Evolutionary conservation across 139 green algal genomes (phyloP).

Genomic region (Tetraselmis striata): DNA sequence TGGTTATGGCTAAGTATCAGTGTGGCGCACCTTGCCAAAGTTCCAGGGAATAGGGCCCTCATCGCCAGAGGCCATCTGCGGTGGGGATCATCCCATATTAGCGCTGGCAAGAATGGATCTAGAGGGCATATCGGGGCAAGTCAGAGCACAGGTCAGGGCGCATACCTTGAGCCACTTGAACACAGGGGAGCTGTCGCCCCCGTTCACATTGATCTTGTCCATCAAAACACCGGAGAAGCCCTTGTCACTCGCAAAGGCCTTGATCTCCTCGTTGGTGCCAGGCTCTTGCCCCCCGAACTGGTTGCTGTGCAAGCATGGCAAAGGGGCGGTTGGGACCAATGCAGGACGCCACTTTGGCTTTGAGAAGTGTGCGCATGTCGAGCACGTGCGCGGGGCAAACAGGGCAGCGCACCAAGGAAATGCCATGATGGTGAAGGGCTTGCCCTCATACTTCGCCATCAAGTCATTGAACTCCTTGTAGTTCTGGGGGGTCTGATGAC

Average conservation of each 20-base stretch:
- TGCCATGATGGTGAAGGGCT: slow-evolving; percentile 20
- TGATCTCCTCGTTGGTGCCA: slow-evolving; percentile 38
- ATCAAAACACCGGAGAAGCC: slow-evolving; percentile 27
- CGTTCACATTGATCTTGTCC: slow-evolving; percentile 39
- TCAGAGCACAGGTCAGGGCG: too few species aligned
- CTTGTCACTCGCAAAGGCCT: slow-evolving; percentile 24
- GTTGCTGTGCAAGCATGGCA: not conserved
- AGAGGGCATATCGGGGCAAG: too few species aligned
- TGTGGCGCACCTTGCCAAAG: too few species aligned
- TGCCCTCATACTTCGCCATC: slow-evolving; percentile 21
- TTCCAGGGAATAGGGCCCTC: not conserved
- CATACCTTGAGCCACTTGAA: slow-evolving; percentile 34
- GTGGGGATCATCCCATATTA: too few species aligned
- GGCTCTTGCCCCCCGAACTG: slow-evolving; percentile 33
- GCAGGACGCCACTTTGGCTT: too few species aligned
- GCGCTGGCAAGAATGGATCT: too few species aligned
- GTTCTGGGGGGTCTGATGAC: too few species aligned
- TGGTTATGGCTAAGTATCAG: too few species aligned
- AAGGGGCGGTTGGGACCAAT: too few species aligned
- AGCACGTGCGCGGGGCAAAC: too few species aligned
- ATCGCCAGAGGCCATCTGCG: not conserved
- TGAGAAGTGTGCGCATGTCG: too few species aligned
- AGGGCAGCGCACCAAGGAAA: too few species aligned
- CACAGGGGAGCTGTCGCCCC: slow-evolving; percentile 19
- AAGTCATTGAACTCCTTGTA: slow-evolving; percentile 26